Evolutionary conservation across 2,329 filamentous ascomycete species (phyloP).

Genomic region (Gaeumannomyces sp.): DNA sequence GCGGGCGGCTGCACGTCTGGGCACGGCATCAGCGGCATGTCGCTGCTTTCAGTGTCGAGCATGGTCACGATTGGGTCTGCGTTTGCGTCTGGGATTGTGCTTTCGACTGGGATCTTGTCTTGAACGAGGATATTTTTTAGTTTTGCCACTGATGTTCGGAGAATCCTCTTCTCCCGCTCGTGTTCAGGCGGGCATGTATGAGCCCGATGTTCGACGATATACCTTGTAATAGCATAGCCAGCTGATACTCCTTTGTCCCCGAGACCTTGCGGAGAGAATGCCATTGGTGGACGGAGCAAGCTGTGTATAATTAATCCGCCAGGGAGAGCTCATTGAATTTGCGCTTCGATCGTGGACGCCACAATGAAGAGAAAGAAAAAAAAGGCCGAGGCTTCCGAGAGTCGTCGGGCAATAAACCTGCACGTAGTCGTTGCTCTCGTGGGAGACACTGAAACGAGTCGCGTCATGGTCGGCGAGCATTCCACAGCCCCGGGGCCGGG

Average conservation of each 20-base stretch:
- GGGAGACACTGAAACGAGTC: not conserved
- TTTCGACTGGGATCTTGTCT: constrained; percentile 2
- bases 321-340: not conserved
- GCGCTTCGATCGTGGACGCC: too few species aligned
- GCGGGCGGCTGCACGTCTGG: constrained; percentile 64
- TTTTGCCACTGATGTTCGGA: too few species aligned
- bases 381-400: too few species aligned
- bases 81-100: constrained; percentile 42
- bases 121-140: not conserved
- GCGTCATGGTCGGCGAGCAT: not conserved
- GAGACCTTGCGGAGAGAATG: not conserved
- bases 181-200: too few species aligned
- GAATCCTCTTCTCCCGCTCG: too few species aligned
- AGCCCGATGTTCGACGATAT: too few species aligned
- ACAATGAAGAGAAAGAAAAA: too few species aligned
- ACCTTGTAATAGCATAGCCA: too few species aligned
- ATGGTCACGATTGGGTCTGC: constrained; percentile 53
- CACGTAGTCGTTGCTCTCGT: too few species aligned
- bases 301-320: not conserved
- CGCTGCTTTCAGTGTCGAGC: constrained; percentile 55
- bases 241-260: too few species aligned
- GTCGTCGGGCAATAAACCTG: too few species aligned
- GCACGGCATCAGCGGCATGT: constrained; percentile 62
- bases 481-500: not conserved
- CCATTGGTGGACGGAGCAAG: not conserved